A percentile compares a stretch with the other conserved stretches of the same genome.
Conservation (phyloP, 345 rosid genomes). For the Triadica sebifera region DNA sequence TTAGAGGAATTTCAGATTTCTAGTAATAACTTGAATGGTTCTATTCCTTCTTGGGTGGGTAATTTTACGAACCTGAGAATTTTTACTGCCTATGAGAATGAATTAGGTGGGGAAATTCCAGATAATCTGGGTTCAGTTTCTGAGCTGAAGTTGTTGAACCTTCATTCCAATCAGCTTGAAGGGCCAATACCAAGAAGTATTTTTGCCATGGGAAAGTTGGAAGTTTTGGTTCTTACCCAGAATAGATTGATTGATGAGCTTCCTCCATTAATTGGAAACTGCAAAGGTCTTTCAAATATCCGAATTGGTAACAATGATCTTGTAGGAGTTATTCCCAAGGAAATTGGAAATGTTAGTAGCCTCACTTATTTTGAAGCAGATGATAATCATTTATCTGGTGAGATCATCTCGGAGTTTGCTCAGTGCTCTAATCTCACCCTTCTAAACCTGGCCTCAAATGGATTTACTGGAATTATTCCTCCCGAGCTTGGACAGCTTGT, state of each 20-base stretch:
- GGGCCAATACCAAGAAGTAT: slow-evolving; percentile 76
- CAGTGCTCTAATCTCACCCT: slow-evolving; percentile 82
- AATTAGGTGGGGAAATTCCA: slow-evolving; percentile 61
- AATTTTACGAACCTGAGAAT: slow-evolving; percentile 62
- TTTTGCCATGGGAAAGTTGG: slow-evolving; percentile 76
- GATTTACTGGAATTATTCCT: slow-evolving; percentile 76
- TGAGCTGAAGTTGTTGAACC: slow-evolving; percentile 68
- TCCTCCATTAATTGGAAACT: slow-evolving; percentile 68
- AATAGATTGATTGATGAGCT: slow-evolving; percentile 62
- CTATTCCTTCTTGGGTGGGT: slow-evolving; percentile 81
- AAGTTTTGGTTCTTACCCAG: slow-evolving; percentile 75
- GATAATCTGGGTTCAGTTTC: slow-evolving; percentile 63
- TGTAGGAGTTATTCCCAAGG: slow-evolving; percentile 68
- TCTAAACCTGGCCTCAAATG: slow-evolving; percentile 80
- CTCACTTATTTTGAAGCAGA: slow-evolving; percentile 92
- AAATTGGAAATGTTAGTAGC: slow-evolving; percentile 74
- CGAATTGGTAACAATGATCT: slow-evolving; percentile 85
- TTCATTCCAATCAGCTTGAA: slow-evolving; percentile 81
- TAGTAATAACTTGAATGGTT: slow-evolving; percentile 67
- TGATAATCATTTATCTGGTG: slow-evolving; percentile 80
- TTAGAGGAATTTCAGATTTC: slow-evolving; percentile 79
- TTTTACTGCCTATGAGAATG: slow-evolving; percentile 81
- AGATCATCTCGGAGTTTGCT: slow-evolving; percentile 66
- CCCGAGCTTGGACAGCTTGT: slow-evolving; percentile 63
- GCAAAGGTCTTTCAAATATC: slow-evolving; percentile 71